Evolutionary conservation across 2,329 filamentous ascomycete genomes (phyloP), one percentile per base, ranked within the genome.

Genomic region (Aspergillus oerlinghausenensis): DNA sequence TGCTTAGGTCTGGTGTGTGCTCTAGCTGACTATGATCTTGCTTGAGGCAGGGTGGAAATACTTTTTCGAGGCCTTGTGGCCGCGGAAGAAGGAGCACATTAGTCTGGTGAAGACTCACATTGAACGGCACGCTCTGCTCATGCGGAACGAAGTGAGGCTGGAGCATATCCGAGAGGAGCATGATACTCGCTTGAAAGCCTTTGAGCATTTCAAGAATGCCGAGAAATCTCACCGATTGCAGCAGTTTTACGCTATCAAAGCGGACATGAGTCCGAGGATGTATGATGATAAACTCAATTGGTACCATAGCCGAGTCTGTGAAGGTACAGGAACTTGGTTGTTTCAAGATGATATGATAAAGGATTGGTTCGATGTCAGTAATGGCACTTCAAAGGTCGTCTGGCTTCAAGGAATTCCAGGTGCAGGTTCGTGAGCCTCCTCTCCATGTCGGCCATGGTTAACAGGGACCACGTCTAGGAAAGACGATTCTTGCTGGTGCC

Each of bases 391-490:
- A 32, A 32, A 11, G 11, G 29, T 32, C 29, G 32, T 63, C 7
- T 68, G 65, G 65, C 32, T 66, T 23, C 55, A 61, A 29, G 65
- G 65, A 8, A 68, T 68, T 29, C 63, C 65, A 4, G 65, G 64
- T 0, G 63, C 65, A 52, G 65, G 63, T 32, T 14, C 2, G 29
- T 32, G 29, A 1, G 29, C 29, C 11, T 2, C 4, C 11, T 32
- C 11, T 32, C 29, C 29, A 14, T 32, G 4, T 32, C 11, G 29
- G 29, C 29, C 29, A 5, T 32, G 11, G 11, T 14, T 32, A 32
- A 32, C 29, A 32, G 11, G 2, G 4, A 1, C 29, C 1, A 32
- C 29, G 4, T 32, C 29, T 5, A 32, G 29, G 29, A 9, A 65
- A 64, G 42, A 58, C 64, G 26, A 58, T 50, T 47, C 52, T 63